phyloP scores from a whole-genome alignment of 2,329 filamentous ascomycete genomes.

The Diaporthe destruens region DNA sequence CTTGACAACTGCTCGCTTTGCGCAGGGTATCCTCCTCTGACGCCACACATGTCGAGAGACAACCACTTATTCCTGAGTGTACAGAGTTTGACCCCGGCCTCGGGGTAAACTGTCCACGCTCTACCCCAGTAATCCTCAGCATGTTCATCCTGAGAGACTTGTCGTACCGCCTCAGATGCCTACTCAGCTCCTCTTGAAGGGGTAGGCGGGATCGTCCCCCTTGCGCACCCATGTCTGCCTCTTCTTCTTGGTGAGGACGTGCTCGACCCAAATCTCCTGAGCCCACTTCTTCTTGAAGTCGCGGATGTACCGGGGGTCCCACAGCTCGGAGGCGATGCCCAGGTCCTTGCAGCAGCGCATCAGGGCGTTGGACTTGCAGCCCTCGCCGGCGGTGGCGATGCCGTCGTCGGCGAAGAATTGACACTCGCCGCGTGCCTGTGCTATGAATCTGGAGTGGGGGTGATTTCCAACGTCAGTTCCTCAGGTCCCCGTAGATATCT shows the following conservation, averaged over 20 bases:
- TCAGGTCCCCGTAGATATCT: neutral
- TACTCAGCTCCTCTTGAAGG: conserved; percentile 59
- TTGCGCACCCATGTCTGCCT: conserved; percentile 89
- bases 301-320: conserved; percentile 93
- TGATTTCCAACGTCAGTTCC: neutral
- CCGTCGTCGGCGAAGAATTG: conserved; percentile 88
- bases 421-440: conserved; percentile 93
- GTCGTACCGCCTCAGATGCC: neutral
- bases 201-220: conserved; percentile 78
- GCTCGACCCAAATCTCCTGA: conserved; percentile 90
- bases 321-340: conserved; percentile 93
- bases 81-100: neutral
- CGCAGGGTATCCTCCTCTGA: conserved; percentile 10
- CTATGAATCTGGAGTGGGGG: conserved; percentile 76
- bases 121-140: neutral
- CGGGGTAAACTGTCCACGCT: too few relatives aligned
- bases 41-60: neutral
- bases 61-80: neutral
- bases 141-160: neutral
- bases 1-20: neutral
- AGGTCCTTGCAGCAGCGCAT: conserved; percentile 99
- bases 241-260: conserved; percentile 87
- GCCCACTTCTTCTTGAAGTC: conserved; percentile 81
- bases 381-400: conserved; percentile 94
- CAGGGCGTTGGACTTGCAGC: conserved; percentile 96